Evolutionary conservation across 345 rosid genomes (phyloP).

Genomic region (Anastatica hierochuntica): DNA sequence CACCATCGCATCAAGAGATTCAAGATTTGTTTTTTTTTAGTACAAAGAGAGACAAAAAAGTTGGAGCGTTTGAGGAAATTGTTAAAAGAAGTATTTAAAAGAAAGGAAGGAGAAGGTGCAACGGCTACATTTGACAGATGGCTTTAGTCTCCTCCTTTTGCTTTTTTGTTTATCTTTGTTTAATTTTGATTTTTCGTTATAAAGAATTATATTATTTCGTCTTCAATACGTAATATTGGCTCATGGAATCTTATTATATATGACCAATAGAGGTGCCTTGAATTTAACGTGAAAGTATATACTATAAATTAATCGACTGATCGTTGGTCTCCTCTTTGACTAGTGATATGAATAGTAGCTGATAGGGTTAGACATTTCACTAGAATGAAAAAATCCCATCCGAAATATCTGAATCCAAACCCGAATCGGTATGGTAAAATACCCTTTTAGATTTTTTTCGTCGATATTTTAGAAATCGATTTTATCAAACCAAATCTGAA

Average conservation of each 20-base stretch:
- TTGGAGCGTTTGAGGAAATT: slow-evolving; percentile 16
- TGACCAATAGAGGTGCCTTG: not conserved
- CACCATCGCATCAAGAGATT: slow-evolving; percentile 5
- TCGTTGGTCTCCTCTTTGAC: slow-evolving; percentile 16
- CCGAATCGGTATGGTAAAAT: no score
- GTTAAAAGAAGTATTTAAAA: slow-evolving; percentile 19
- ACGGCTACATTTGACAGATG: slow-evolving; percentile 68
- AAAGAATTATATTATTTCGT: not conserved
- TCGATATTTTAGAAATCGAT: no score
- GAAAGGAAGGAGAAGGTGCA: slow-evolving; percentile 27
- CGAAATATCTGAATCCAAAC: no score
- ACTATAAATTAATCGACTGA: not conserved
- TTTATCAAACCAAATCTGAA: no score
- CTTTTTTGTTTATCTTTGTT: no score
- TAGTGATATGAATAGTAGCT: slow-evolving; percentile 5
- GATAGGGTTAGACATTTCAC: no score
- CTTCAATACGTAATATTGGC: not conserved
- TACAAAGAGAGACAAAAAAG: slow-evolving; percentile 1
- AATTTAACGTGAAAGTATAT: not conserved
- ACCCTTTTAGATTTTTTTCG: no score
- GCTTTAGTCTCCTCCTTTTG: slow-evolving; percentile 5
- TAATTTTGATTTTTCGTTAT: not conserved
- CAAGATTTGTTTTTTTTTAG: not conserved
- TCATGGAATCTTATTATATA: slow-evolving; percentile 7
- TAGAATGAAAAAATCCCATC: no score